Conservation (phyloP, 148 eudicot genomes). For the Arctostaphylos glauca region DNA sequence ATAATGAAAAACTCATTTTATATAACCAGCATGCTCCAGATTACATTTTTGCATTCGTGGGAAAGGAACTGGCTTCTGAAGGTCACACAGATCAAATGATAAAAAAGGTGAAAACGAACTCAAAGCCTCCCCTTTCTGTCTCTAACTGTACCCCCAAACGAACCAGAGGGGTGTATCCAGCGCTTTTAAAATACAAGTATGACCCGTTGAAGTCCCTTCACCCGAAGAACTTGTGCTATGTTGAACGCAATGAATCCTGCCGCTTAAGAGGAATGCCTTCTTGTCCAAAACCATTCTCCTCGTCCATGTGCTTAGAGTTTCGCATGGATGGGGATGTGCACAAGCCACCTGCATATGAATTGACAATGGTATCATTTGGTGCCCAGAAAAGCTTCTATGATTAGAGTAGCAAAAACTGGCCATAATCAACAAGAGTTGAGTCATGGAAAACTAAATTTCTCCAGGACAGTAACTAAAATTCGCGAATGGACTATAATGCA, state of each 20-base stretch:
- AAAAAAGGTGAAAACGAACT: neutral
- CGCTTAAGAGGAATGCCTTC: slow-evolving; percentile 83
- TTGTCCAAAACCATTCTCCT: slow-evolving; percentile 57
- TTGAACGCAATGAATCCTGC: slow-evolving; percentile 50
- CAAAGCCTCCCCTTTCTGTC: neutral
- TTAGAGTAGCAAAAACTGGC: neutral
- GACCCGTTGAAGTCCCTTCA: slow-evolving; percentile 11
- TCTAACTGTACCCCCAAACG: slow-evolving; percentile 7
- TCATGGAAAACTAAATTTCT: neutral
- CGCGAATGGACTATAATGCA: neutral
- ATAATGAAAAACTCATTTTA: neutral
- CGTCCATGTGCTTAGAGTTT: slow-evolving; percentile 52
- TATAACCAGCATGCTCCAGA: slow-evolving; percentile 14
- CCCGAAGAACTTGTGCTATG: slow-evolving; percentile 18
- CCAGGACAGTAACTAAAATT: neutral
- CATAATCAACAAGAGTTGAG: neutral
- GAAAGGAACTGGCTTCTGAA: slow-evolving; percentile 8
- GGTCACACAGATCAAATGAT: neutral
- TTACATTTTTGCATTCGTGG: slow-evolving; percentile 8
- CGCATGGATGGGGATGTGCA: slow-evolving; percentile 46
- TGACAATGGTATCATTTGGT: neutral
- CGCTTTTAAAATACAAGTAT: slow-evolving; percentile 18
- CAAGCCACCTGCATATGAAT: slow-evolving; percentile 35
- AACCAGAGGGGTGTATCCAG: neutral
- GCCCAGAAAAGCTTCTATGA: neutral